Evolutionary conservation across 257 asterid genomes (phyloP), one percentile per base, ranked within the genome.

Genomic region (Solanum bulbocastanum): DNA sequence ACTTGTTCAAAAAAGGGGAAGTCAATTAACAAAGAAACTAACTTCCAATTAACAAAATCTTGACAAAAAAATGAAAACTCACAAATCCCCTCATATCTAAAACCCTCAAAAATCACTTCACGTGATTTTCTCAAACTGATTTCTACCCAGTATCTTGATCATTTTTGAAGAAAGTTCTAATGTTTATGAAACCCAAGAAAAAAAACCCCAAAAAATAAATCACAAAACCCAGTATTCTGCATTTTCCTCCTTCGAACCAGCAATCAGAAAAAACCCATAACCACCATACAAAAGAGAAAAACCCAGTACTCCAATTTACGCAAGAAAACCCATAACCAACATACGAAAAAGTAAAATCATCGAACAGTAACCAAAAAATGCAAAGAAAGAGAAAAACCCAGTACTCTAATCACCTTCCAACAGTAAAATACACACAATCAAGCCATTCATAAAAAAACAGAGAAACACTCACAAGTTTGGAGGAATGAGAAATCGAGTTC

Each of bases 391-490:
- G 3, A 42, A 78, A 14, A 40, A 4, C 36, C 35, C 23, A 9
- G 42, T 72, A 72, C 79, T 2, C 79, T 23, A 72, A 39, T 23
- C 44, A 39, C 27, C 30, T 36, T 8, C 35, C 23, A 1, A 66
- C 9, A 33, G 10, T 69, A 35, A 40, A 62, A 37, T 2, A 68
- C 16, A 25, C 36, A 49, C 1, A 58, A 2, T 25, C n/a, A 56
- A 56, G n/a, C 65, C 65, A 56, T 56, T 56, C 6, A 56, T 56
- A 56, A n/a, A 56, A 56, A 44, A 68, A 87, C 16, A 33, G 52
- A 3, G n/a, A 27, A 71, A 40, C 20, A 88, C 96, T 86, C 94
- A 95, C 99, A 87, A 90, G 90, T 91, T 93, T 93, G 32, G 96
- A 92, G 2, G 94, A 49, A 82, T 92, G 95, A 5, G 93, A 91